These are phyloP conservation scores for Chlamydomonas urium DNA, from an alignment of 139 green algal species.

Conservation along the genomic window DNA sequence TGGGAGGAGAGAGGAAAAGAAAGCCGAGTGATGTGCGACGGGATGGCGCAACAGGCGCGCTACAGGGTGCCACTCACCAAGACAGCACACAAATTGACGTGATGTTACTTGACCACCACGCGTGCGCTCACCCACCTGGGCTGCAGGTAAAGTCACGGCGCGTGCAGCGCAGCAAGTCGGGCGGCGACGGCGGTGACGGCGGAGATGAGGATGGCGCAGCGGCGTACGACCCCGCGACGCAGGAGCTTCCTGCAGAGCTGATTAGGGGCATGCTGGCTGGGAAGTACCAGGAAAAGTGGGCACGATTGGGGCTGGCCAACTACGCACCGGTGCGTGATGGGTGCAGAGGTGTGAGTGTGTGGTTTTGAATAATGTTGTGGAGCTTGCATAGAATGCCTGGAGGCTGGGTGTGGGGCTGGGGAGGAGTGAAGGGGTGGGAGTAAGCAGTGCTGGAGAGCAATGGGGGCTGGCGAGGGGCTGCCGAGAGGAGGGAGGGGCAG, in stretches of 20 bases:
- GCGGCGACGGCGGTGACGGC: neutral
- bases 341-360: no score
- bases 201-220: neutral
- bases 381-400: no score
- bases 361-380: no score
- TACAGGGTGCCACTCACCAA: neutral
- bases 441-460: no score
- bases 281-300: constrained; percentile 8
- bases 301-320: neutral
- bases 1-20: neutral
- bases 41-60: neutral
- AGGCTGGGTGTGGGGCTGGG: no score
- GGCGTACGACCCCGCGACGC: neutral
- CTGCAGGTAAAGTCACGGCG: neutral
- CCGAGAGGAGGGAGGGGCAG: no score
- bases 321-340: neutral
- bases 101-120: neutral
- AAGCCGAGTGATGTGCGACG: neutral
- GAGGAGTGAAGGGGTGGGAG: no score
- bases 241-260: constrained; percentile 1
- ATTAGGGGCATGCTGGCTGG: neutral
- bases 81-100: neutral
- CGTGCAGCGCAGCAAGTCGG: neutral
- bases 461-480: no score
- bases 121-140: neutral